Percentiles rank a stretch among this genome's conserved stretches.
phyloP scores from a whole-genome alignment of 768 basidiomycete species.

The Agaricus subrufescens region DNA sequence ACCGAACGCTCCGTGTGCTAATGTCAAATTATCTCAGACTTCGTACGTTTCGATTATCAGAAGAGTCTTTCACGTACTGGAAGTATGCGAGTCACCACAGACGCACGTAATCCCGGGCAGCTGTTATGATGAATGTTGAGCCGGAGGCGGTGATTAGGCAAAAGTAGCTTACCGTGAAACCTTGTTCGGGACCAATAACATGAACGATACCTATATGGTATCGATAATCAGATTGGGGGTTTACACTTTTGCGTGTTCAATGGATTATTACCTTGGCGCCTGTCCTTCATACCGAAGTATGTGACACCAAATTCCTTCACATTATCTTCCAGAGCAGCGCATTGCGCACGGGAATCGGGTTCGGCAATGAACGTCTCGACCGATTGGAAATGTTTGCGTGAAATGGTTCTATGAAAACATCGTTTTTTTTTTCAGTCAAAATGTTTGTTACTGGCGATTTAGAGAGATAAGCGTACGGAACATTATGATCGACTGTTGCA shows the following conservation, averaged over 20 bases:
- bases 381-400: constrained; percentile 70
- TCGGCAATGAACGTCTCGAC: constrained; percentile 75
- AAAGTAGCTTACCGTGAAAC: constrained; percentile 62
- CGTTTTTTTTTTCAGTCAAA: background rate
- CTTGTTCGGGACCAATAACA: constrained; percentile 91
- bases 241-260: background rate
- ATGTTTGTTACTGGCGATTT: background rate
- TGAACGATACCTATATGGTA: constrained; percentile 65
- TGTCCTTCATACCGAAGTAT: constrained; percentile 88
- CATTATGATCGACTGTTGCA: constrained; percentile 85
- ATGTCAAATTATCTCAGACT: background rate
- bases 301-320: constrained; percentile 90
- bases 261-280: constrained; percentile 62
- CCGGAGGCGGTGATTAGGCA: background rate
- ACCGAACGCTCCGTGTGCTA: constrained; percentile 90
- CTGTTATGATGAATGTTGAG: constrained; percentile 25
- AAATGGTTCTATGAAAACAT: constrained; percentile 48
- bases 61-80: constrained; percentile 48
- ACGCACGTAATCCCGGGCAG: constrained; percentile 79
- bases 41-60: background rate
- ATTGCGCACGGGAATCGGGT: constrained; percentile 83
- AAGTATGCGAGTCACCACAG: constrained; percentile 92
- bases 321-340: constrained; percentile 79
- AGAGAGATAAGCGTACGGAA: constrained; percentile 53
- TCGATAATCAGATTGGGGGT: constrained; percentile 15